phyloP scores from a whole-genome alignment of 805 yeast species.

The Saturnispora sanitii region DNA sequence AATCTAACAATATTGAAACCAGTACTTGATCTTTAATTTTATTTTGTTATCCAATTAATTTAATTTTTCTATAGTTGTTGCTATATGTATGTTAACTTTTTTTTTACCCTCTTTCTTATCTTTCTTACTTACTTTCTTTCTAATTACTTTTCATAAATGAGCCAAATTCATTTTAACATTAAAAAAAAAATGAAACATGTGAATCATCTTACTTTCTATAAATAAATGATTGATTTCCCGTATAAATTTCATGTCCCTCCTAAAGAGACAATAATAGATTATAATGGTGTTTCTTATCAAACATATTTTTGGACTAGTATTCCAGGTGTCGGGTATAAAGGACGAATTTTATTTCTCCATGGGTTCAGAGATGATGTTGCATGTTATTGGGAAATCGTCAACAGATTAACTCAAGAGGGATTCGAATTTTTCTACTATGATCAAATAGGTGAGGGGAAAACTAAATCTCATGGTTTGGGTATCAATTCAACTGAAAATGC shows the following conservation, averaged over 20 bases:
- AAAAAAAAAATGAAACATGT: too few relatives aligned
- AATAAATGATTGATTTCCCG: not conserved
- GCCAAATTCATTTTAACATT: too few relatives aligned
- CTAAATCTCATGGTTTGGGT: conserved; percentile 45
- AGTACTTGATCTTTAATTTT: too few relatives aligned
- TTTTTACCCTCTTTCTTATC: too few relatives aligned
- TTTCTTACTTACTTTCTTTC: too few relatives aligned
- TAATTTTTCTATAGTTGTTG: too few relatives aligned
- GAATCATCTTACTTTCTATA: too few relatives aligned
- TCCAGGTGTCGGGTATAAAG: conserved; percentile 31
- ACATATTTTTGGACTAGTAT: conserved; percentile 7
- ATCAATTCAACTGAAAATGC: conserved; percentile 46
- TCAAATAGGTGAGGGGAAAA: conserved; percentile 68
- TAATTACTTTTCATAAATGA: too few relatives aligned
- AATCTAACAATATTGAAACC: not conserved
- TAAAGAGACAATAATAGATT: not conserved
- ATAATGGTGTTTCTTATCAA: not conserved
- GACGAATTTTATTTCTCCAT: conserved; percentile 53
- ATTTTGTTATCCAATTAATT: too few relatives aligned
- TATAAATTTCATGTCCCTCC: not conserved
- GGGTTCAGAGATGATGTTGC: conserved; percentile 58
- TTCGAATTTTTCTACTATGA: conserved; percentile 61
- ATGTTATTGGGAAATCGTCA: conserved; percentile 43
- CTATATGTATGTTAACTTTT: too few relatives aligned
- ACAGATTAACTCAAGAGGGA: conserved; percentile 41